These are phyloP conservation scores for Adenanthera pavonina DNA, from an alignment of 306 rosid species.

Conservation along the genomic window DNA sequence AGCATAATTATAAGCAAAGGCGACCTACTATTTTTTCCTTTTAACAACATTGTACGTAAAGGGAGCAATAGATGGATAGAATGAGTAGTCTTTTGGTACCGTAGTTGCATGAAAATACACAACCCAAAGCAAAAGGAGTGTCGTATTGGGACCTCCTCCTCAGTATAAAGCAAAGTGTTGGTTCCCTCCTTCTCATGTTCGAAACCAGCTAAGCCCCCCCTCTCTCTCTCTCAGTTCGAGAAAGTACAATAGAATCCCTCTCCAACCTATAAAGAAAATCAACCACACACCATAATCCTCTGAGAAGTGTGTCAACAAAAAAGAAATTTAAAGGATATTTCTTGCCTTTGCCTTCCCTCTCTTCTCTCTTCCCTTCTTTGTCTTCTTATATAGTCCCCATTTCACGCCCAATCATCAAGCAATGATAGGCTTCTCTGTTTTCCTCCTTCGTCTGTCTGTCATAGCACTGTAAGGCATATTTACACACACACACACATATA, in stretches of 20 bases:
- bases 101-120: constrained; percentile 83
- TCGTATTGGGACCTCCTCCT: constrained; percentile 61
- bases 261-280: constrained; percentile 89
- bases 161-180: constrained; percentile 77
- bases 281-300: constrained; percentile 49
- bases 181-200: constrained; percentile 75
- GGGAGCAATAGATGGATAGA: constrained; percentile 46
- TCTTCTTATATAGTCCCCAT: constrained; percentile 31
- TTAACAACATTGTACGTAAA: constrained; percentile 59
- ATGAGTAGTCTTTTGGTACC: constrained; percentile 58
- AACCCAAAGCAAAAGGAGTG: constrained; percentile 67
- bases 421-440: constrained; percentile 44
- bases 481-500: neutral
- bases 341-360: constrained; percentile 37
- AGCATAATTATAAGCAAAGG: constrained; percentile 36
- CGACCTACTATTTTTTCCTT: constrained; percentile 50
- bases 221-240: constrained; percentile 55
- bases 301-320: no score
- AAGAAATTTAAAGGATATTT: no score
- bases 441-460: constrained; percentile 29
- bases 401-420: constrained; percentile 48
- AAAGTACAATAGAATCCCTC: constrained; percentile 76
- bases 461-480: constrained; percentile 29
- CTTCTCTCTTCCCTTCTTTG: constrained; percentile 10
- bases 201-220: constrained; percentile 55